phyloP scores from a whole-genome alignment of 1,284 basidiomycete genomes.

The Rhodotorula sp. region DNA sequence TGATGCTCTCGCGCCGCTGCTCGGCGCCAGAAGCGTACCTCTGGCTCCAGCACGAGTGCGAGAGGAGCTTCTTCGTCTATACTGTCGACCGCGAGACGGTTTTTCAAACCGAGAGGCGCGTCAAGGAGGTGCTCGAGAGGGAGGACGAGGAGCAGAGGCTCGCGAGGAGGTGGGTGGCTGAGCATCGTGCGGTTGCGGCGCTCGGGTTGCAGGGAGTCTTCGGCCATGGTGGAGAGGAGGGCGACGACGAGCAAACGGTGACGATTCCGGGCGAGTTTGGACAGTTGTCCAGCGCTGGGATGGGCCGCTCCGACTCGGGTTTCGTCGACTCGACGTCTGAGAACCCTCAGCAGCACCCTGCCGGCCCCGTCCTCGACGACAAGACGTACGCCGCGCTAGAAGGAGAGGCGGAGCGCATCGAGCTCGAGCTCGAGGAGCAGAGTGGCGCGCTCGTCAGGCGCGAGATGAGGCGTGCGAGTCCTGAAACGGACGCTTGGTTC shows the following conservation, averaged over 20 bases:
- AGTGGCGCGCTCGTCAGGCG: not conserved
- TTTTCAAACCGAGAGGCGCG: constrained; percentile 27
- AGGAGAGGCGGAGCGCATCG: constrained; percentile 5
- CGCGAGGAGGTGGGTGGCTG: constrained; percentile 21
- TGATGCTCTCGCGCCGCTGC: constrained; percentile 73
- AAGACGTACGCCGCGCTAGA: constrained; percentile 1
- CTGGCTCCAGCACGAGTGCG: constrained; percentile 64
- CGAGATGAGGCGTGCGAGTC: constrained; percentile 24
- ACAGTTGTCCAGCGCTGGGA: constrained; percentile 13
- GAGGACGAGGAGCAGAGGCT: constrained; percentile 31
- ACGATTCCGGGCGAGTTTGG: not conserved
- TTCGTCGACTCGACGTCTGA: constrained; percentile 27
- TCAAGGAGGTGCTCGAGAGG: constrained; percentile 21
- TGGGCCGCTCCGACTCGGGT: constrained; percentile 39
- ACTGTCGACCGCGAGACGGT: constrained; percentile 58
- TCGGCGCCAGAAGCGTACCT: constrained; percentile 78
- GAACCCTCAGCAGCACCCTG: not conserved
- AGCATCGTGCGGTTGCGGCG: constrained; percentile 10
- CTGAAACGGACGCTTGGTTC: constrained; percentile 71
- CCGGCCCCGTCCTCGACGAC: not conserved
- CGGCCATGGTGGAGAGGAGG: not conserved
- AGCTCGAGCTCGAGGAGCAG: constrained; percentile 9
- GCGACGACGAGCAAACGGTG: not conserved
- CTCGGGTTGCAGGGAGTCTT: not conserved
- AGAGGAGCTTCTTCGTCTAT: constrained; percentile 85